Percentiles rank a stretch among this genome's conserved stretches.
Evolutionary conservation across 768 basidiomycete genomes (phyloP).

Genomic region (Naganishia vaughanmartiniae): DNA sequence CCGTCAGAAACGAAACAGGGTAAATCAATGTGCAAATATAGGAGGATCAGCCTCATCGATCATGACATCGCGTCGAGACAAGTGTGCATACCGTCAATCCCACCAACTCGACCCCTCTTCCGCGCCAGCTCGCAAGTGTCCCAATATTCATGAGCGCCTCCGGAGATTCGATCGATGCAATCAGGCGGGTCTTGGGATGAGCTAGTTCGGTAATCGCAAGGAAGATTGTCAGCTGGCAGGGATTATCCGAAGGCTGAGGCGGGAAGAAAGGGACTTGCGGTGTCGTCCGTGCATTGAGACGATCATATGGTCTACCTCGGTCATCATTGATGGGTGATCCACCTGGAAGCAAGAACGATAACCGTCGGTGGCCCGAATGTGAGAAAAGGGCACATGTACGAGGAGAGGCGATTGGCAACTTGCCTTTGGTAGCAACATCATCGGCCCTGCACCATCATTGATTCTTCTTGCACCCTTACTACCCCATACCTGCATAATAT

Average conservation of each 20-base stretch:
- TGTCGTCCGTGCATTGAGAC: slow-evolving; percentile 18
- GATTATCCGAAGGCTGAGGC: neutral
- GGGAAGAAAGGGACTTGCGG: neutral
- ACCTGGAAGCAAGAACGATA: slow-evolving; percentile 15
- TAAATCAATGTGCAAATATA: neutral
- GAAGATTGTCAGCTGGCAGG: neutral
- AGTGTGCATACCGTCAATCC: slow-evolving; percentile 23
- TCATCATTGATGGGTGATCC: slow-evolving; percentile 30
- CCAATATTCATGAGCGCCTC: slow-evolving; percentile 28
- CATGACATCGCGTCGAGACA: neutral
- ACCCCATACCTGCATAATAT: slow-evolving; percentile 24
- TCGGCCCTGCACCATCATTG: slow-evolving; percentile 27
- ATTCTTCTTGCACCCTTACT: slow-evolving; percentile 9
- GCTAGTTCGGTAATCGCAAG: neutral
- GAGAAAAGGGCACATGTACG: neutral
- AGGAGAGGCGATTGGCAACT: neutral
- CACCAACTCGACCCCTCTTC: slow-evolving; percentile 27
- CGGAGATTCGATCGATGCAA: slow-evolving; percentile 34
- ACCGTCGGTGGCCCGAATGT: neutral
- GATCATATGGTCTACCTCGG: slow-evolving; percentile 28
- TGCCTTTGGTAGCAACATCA: slow-evolving; percentile 34
- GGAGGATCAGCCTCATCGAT: neutral
- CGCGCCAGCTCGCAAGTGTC: slow-evolving; percentile 28
- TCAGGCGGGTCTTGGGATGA: slow-evolving; percentile 30
- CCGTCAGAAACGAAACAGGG: neutral